A percentile compares a stretch with the other conserved stretches of the same genome.
Evolutionary conservation across 2,329 filamentous ascomycete genomes (phyloP).

Genomic region (Remersonia thermophila): DNA sequence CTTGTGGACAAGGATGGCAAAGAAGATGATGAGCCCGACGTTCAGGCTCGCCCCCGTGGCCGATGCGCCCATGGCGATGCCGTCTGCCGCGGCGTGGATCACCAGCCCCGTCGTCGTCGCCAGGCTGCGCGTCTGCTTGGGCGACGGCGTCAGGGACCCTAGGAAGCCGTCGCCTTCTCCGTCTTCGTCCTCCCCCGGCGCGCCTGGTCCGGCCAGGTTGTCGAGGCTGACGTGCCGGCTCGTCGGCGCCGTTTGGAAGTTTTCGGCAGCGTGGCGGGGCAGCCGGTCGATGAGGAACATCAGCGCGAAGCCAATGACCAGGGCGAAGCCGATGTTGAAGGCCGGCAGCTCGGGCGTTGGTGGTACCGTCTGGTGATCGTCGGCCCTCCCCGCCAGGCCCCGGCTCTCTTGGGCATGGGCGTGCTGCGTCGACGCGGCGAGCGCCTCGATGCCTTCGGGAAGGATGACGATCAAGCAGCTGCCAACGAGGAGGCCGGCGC

Average conservation of each 20-base stretch:
- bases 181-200: conserved; percentile 39
- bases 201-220: conserved; percentile 43
- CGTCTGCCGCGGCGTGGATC: conserved; percentile 89
- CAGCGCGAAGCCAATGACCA: conserved; percentile 80
- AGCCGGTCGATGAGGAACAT: conserved; percentile 94
- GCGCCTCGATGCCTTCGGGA: conserved; percentile 85
- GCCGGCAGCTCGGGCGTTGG: conserved; percentile 42
- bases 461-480: conserved; percentile 96
- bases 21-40: conserved; percentile 81
- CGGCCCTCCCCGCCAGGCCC: conserved; percentile 8
- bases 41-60: conserved; percentile 61
- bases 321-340: conserved; percentile 73
- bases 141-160: conserved; percentile 43
- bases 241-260: conserved; percentile 50
- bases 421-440: conserved; percentile 47
- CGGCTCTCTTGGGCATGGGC: background rate
- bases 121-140: conserved; percentile 48
- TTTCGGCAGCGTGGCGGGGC: conserved; percentile 58
- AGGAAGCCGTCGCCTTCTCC: conserved; percentile 41
- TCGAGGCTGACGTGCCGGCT: conserved; percentile 83
- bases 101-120: conserved; percentile 91
- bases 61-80: conserved; percentile 89
- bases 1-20: conserved; percentile 96
- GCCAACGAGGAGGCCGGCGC: conserved; percentile 86
- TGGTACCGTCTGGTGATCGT: conserved; percentile 15